These are phyloP conservation scores for Neurospora pannonica DNA, from an alignment of 495 filamentous ascomycete species.

Conservation along the genomic window DNA sequence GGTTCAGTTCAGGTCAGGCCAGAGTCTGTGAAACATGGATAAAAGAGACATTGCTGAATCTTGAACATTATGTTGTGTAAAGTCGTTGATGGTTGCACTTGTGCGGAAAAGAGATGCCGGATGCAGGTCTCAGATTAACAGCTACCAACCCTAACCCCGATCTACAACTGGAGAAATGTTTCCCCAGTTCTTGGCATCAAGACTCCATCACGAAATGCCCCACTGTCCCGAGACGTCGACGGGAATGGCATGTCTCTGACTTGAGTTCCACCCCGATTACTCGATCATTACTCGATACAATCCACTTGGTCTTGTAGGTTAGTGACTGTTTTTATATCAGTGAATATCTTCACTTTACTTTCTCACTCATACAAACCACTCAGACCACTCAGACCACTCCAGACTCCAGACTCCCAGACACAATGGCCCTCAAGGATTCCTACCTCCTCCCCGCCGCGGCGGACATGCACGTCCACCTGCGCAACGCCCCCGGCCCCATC, in stretches of 20 bases:
- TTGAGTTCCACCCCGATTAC: background rate
- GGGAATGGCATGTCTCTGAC: background rate
- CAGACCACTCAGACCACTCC: background rate
- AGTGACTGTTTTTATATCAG: background rate
- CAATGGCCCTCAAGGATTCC: slow-evolving; percentile 34
- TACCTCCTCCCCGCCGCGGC: slow-evolving; percentile 62
- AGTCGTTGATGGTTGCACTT: background rate
- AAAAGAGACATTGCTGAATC: background rate
- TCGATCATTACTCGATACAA: background rate
- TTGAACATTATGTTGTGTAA: background rate
- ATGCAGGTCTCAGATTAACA: background rate
- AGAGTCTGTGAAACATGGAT: background rate
- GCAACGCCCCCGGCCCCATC: slow-evolving; percentile 59
- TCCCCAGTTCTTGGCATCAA: background rate
- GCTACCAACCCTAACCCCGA: background rate
- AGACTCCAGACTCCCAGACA: background rate
- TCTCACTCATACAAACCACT: background rate
- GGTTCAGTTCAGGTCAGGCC: background rate
- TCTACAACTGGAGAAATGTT: background rate
- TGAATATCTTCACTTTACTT: background rate
- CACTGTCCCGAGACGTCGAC: background rate
- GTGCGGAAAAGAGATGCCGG: background rate
- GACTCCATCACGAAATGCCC: background rate
- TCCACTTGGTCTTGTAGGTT: background rate
- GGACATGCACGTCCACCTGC: slow-evolving; percentile 54